Evolutionary conservation across 805 yeast species (phyloP), one percentile per base, ranked within the genome.

Genomic region (Tanozyma kutaoensis): DNA sequence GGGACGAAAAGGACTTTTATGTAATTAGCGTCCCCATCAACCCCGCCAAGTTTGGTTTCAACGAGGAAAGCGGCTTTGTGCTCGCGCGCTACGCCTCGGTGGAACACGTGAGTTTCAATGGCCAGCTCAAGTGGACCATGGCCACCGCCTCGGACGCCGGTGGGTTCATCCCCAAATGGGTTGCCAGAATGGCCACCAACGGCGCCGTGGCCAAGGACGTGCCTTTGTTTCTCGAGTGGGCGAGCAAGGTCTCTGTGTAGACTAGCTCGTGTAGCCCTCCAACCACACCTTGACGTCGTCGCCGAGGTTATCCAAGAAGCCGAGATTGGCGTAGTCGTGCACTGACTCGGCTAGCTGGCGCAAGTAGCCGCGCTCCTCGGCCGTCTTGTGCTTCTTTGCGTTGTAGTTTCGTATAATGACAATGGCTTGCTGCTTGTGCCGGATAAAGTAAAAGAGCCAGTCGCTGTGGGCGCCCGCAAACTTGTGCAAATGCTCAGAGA

Each of bases 201-300:
- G 43, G 45, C 8, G 64, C 53, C 5, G 47, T 59, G 21, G 48
- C 58, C 4, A 52, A 54, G 29, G 66, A 59, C 27, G 65, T 59
- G 8, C 62, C 63, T 1, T 38, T 48, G 16, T 55, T 59, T 30
- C 35, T 57, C 32, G 36, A 43, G 9, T 58, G 57, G 55, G 44
- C 32, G 14, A 28, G 22, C 20, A 25, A 27, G 15, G 9, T 10
- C 9, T 8, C 20, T 17, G 20, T 8, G 10, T 17, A 8, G 20
- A n/a, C 15, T n/a, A 14, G 46, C 32, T 23, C 12, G 33, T 38
- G 22, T 50, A 44, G 2, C 43, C 42, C n/a, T 48, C 58, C 9
- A 59, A 45, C 66, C 66, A 59, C 5, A 39, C 32, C 35, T 48
- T 52, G 9, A 59, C 62, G 34, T 59, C 65, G 14, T 55, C 61